A percentile compares a stretch with the other conserved stretches of the same genome.
phyloP scores from a whole-genome alignment of 257 asterid genomes.

The Gardenia jasminoides region DNA sequence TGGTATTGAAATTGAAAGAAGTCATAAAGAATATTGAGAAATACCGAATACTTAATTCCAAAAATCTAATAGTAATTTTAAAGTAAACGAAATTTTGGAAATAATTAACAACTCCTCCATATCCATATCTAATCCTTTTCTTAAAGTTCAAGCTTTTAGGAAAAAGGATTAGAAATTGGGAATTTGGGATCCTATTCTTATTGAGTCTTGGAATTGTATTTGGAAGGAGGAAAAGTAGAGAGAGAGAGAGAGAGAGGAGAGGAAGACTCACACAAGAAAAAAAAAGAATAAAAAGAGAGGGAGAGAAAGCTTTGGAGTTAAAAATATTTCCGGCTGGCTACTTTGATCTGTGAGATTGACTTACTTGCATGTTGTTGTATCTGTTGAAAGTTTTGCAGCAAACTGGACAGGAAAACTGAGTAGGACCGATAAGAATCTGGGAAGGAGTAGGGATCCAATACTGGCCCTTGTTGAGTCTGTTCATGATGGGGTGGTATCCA shows the following conservation, averaged over 20 bases:
- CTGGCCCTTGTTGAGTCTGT: conserved; percentile 70
- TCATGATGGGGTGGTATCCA: conserved; percentile 36
- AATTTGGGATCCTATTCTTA: background rate
- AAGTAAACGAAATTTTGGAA: conserved; percentile 11
- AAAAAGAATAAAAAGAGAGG: too few relatives aligned
- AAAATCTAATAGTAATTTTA: too few relatives aligned
- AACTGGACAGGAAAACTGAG: conserved; percentile 87
- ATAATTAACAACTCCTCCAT: background rate
- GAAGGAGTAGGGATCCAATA: conserved; percentile 96
- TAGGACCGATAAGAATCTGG: conserved; percentile 94
- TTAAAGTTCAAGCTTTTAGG: conserved; percentile 20
- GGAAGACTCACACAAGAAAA: too few relatives aligned
- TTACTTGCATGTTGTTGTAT: conserved; percentile 97
- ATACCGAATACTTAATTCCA: background rate
- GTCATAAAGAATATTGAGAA: background rate
- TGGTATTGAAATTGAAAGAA: background rate
- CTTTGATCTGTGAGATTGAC: conserved; percentile 3
- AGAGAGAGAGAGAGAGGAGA: too few relatives aligned
- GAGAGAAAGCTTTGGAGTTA: background rate
- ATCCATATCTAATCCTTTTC: conserved; percentile 9
- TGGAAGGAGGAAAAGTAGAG: background rate
- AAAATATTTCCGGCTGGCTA: background rate
- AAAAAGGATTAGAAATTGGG: conserved; percentile 3
- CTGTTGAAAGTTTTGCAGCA: conserved; percentile 86
- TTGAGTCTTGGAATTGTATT: background rate